Base-by-base conservation (phyloP, 805 yeast species). In the Blastobotrys terrestris region DNA sequence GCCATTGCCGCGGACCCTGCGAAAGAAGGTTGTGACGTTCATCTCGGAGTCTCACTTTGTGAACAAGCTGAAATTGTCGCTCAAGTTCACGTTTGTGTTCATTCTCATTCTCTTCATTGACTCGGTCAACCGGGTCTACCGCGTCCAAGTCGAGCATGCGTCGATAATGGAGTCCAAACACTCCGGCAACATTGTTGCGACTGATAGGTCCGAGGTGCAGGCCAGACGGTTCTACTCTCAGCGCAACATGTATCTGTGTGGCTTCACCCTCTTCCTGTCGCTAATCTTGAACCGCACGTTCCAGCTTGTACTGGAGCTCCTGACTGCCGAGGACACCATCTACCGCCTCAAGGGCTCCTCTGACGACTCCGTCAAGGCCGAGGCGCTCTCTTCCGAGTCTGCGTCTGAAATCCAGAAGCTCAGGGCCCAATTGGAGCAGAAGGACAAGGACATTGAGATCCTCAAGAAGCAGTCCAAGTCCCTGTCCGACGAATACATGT, bases 201-300 rank as follows among this genome's bases (percentile, higher is more conserved):
- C 73, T 55, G 92, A 87, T 61, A 77, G 96, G 54, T 73, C 89
- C 18, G 98, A 94, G 64, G 76, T 87, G 52, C 90, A 86, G 69
- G 94, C 97, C 19, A 81, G 97, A 70, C 80, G 90, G 64, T 94
- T 94, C 71, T 91, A 91, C 66, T 89, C 97, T 18, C 99, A 94
- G 73, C 83, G 99, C 73, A 94, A 94, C 75, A 81, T 90, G 84
- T 94, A 94, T 63, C 77, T 94, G 49, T 89, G 97, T 60, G 99
- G 99, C 0, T 89, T 91, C 71, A 90, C 98, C 1, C 78, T 94
- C 67, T 94, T 94, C 68, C 75, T 94, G 63, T 87, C 96, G 1
- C 76, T 91, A 64, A 85, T 89, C 50, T 81, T 91, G 60, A 83
- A 85, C 64, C 80, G 97, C 72, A 89, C 97, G 1, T 89, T 87